Base-by-base conservation (phyloP, 495 filamentous ascomycete genomes). In the Hypoxylon perforatum region DNA sequence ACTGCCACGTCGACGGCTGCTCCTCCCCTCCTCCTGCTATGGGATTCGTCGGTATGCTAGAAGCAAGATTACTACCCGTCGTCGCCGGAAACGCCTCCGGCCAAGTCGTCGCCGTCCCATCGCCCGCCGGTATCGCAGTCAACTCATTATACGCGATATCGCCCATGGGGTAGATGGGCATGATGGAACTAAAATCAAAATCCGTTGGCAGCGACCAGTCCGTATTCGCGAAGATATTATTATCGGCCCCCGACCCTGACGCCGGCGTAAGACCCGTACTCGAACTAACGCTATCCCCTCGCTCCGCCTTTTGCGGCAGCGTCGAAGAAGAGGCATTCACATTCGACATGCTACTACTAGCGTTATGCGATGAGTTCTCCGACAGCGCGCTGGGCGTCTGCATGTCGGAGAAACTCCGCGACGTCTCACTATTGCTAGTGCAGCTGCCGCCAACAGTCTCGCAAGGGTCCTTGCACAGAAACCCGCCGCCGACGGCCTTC, bases 71-170 rank as follows among this genome's bases (percentile, higher is more conserved):
- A 55, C 54, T 46, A 3, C 25, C 54, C 58, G 57, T 36, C 48
- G 53, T 45, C 57, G 22, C 46, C 68, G 45, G 41, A 60, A 61
- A 71, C 17, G 41, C 51, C 17, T 65, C 69, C 41, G 47, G 58
- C 67, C 57, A 74, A 9, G 39, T 47, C 15, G 65, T 70, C 30
- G 54, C 45, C 2, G 63, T 52, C 11, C 63, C 67, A 21, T 71
- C 71, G 21, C 63, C 71, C 0, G 63, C 69, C 0, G 69, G 66
- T 5, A 77, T 69, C 3, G 74, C 78, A 8, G 68, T 75, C 1
- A 87, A 64, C 41, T 86, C 78, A 50, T 86, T 82, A 55, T 81
- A 85, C 0, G 82, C 67, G 6, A 87, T 72, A 49, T 87, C 84
- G 33, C 80, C 77, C 48, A 81, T 84, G 0, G 84, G 80, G 46